Evolutionary conservation across 768 basidiomycete genomes (phyloP).

Genomic region (Melanogaster broomeanus): DNA sequence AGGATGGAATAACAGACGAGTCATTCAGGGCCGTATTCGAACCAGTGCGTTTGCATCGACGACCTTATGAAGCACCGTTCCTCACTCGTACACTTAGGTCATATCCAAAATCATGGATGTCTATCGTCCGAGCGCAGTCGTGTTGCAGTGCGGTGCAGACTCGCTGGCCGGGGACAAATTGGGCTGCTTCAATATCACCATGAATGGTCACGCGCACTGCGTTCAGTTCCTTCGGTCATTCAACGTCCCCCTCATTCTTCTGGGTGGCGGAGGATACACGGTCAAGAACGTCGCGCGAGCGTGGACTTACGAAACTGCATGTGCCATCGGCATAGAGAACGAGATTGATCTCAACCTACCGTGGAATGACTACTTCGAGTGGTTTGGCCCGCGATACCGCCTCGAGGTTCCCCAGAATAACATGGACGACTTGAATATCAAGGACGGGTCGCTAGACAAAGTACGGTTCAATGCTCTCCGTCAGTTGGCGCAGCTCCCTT

Average conservation of each 20-base stretch:
- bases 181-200: constrained; percentile 93
- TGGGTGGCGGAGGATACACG: constrained; percentile 97
- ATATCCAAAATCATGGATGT: constrained; percentile 85
- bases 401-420: constrained; percentile 91
- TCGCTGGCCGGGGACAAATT: constrained; percentile 94
- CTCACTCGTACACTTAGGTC: constrained; percentile 48
- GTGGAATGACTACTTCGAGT: constrained; percentile 92
- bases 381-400: constrained; percentile 94
- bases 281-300: constrained; percentile 93
- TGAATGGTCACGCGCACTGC: constrained; percentile 93
- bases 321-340: constrained; percentile 85
- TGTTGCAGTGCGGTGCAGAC: constrained; percentile 95
- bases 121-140: constrained; percentile 82
- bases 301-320: constrained; percentile 97
- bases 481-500: constrained; percentile 57
- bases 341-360: constrained; percentile 79
- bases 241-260: constrained; percentile 83
- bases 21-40: constrained; percentile 87
- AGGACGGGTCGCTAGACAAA: constrained; percentile 75
- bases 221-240: constrained; percentile 83
- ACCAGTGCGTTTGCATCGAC: constrained; percentile 56
- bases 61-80: background rate
- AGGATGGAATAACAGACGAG: constrained; percentile 93
- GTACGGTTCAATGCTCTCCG: constrained; percentile 68
- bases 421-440: constrained; percentile 90